These are phyloP conservation scores for Corymbia maculata DNA, from an alignment of 345 rosid species.

Conservation along the genomic window DNA sequence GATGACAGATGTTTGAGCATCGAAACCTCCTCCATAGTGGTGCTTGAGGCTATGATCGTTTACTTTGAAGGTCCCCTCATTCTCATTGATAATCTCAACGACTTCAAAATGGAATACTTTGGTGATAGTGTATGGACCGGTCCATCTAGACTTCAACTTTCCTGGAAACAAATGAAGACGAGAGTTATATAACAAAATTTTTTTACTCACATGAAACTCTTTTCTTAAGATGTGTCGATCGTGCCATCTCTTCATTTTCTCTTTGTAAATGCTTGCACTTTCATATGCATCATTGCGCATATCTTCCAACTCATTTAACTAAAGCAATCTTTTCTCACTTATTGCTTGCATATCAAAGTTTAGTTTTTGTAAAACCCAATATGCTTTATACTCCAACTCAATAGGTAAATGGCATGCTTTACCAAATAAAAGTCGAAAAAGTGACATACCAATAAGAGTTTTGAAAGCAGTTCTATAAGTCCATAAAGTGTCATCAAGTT, in stretches of 20 bases:
- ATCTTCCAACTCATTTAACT: neutral
- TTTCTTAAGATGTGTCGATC: neutral
- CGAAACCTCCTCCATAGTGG: neutral
- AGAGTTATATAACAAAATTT: neutral
- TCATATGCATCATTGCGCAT: neutral
- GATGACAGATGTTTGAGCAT: neutral
- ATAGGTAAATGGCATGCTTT: neutral
- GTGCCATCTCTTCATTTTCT: neutral
- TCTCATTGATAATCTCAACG: neutral
- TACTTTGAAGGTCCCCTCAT: neutral
- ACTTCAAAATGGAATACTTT: neutral
- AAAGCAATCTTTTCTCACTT: neutral
- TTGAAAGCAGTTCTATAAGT: neutral
- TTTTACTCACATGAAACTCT: neutral
- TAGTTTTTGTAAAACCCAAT: neutral
- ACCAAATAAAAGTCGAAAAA: neutral
- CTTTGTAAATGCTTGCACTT: neutral
- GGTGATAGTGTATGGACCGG: neutral
- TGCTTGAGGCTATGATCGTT: neutral
- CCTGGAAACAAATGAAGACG: neutral
- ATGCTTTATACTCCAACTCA: constrained; percentile 1
- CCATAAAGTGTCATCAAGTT: neutral
- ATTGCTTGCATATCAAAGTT: neutral
- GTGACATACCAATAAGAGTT: neutral
- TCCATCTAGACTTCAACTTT: neutral